Evolutionary conservation across 2,329 filamentous ascomycete species (phyloP).

Genomic region (Botryotinia narcissicola): DNA sequence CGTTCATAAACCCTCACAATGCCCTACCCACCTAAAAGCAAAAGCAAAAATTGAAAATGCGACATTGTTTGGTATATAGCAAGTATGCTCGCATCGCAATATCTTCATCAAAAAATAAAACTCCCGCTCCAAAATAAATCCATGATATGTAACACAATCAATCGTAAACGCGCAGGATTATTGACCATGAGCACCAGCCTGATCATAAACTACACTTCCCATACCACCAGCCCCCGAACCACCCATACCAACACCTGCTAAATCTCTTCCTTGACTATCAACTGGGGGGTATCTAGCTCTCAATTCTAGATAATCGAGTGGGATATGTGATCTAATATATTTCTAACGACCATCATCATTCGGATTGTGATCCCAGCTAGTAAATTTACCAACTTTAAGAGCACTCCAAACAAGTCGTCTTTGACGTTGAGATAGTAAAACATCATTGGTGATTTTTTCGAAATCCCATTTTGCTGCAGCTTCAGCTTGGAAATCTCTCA

Average conservation of each 20-base stretch:
- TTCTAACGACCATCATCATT: constrained; percentile 66
- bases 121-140: background rate
- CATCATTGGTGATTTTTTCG: constrained; percentile 69
- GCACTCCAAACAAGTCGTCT: constrained; percentile 77
- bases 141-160: background rate
- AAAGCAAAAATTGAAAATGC: background rate
- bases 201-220: constrained; percentile 25
- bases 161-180: background rate
- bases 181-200: constrained; percentile 30
- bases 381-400: constrained; percentile 71
- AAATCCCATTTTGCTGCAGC: constrained; percentile 78
- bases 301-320: constrained; percentile 76
- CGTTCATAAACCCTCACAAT: background rate
- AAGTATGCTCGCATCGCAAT: background rate
- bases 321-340: constrained; percentile 82
- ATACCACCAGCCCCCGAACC: constrained; percentile 20
- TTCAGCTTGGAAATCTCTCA: constrained; percentile 70
- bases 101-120: background rate
- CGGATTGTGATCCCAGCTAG: constrained; percentile 84
- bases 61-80: background rate
- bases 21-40: background rate
- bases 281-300: constrained; percentile 70
- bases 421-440: constrained; percentile 74
- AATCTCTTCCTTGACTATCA: constrained; percentile 42
- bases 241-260: constrained; percentile 23